Conservation (phyloP, 31 red algal genomes). For the Porphyra umbilicalis region DNA sequence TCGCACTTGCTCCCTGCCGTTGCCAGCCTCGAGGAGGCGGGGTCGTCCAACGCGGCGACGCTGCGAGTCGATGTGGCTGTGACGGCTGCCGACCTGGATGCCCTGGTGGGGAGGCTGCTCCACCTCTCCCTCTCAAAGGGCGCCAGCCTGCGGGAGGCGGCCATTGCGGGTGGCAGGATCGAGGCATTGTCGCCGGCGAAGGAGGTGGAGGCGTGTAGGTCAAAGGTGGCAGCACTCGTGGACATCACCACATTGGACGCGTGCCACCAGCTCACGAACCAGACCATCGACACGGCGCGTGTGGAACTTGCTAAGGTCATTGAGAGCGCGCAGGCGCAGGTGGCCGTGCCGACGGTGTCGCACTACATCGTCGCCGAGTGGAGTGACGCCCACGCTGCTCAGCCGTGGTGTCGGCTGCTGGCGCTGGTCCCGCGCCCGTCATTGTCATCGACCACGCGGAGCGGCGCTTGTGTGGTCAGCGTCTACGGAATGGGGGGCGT, state of each 20-base stretch:
- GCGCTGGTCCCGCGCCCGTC: not conserved
- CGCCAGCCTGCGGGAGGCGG: not conserved
- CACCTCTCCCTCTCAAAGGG: not conserved
- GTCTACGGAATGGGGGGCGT: not conserved
- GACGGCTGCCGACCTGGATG: not conserved
- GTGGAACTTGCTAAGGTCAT: not conserved
- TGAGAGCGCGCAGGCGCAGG: not conserved
- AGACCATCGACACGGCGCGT: not conserved
- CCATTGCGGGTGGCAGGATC: not conserved
- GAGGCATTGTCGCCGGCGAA: not conserved
- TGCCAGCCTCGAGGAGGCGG: too few species aligned
- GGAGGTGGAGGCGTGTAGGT: not conserved
- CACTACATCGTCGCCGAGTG: not conserved
- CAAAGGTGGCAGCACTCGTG: not conserved
- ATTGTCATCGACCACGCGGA: not conserved
- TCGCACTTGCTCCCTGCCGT: not conserved
- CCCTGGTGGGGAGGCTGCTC: not conserved
- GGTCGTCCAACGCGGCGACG: not conserved
- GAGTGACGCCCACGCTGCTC: not conserved
- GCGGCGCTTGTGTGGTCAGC: not conserved
- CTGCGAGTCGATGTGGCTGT: not conserved
- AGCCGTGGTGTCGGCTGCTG: not conserved
- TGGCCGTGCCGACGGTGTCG: not conserved
- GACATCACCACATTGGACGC: not conserved
- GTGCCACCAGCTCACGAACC: not conserved